Evolutionary conservation across 2,329 filamentous ascomycete genomes (phyloP), one percentile per base, ranked within the genome.

Genomic region (Xylaria hypoxylon): DNA sequence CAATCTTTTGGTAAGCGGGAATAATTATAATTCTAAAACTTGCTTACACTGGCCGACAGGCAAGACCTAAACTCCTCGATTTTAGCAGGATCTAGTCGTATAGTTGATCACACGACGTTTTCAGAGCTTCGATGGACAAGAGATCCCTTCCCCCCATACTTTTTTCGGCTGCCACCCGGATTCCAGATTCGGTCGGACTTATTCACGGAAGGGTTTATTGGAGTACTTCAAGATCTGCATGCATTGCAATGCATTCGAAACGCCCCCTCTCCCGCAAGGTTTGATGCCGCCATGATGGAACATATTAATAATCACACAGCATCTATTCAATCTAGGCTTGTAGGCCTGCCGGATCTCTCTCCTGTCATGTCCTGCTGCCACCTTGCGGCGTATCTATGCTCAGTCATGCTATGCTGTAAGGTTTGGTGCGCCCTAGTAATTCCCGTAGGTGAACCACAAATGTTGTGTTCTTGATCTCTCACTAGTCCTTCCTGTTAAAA

Each of bases 21-120:
- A 64, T 50, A 5, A 19, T 17, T 17, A 19, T 6, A 11, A 5
- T 15, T 40, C 5, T 35, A 22, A 5, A 33, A n/a, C 24, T 8
- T 52, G 68, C 61, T 71, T 33, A 68, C 55, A 52, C 44, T 15
- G 6, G 2, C 26, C 51, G 1, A 59, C 8, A 83, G 80, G 81
- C 80, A 82, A 70, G 81, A 83, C 52, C 67, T 83, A 52, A 81
- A 83, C 64, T 76, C 78, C 0, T 78, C 78, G 0, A 66, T 83
- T 22, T 59, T 83, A 63, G 73, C 79, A 19, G 79, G 80, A 0
- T 80, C 80, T 0, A 74, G 42, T 2, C 81, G 80, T 0, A 73
- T 81, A 6, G 75, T 82, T 19, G 70, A 79, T 53, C 80, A 83
- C 61, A 79, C 69, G 1, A 82, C 80, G 0, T 83, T 83, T 33